phyloP scores from a whole-genome alignment of 176 grass and related monocot species.

The Microstegium vimineum region DNA sequence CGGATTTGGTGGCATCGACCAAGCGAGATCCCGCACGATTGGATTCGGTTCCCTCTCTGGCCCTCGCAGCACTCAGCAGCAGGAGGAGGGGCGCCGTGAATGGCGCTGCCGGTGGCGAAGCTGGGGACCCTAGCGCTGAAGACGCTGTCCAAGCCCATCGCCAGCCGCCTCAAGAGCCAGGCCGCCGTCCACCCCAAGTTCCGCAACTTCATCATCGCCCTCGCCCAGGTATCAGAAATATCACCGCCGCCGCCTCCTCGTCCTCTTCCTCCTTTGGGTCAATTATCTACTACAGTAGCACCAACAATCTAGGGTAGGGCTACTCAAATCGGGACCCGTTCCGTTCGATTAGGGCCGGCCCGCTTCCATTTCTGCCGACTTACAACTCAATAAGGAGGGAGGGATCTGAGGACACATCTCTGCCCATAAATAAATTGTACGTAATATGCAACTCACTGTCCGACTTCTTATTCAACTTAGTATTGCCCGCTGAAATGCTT shows the following conservation, averaged over 20 bases:
- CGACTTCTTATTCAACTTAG: neutral
- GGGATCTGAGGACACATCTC: neutral
- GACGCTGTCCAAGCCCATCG: slow-evolving; percentile 90
- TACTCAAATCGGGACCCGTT: neutral
- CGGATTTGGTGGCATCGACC: too few relatives aligned
- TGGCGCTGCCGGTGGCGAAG: slow-evolving; percentile 88
- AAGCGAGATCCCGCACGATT: neutral
- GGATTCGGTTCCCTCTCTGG: neutral
- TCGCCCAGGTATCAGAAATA: slow-evolving; percentile 63
- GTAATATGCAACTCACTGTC: neutral
- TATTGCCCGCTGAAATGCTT: neutral
- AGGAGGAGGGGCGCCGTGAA: slow-evolving; percentile 12
- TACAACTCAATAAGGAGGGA: neutral
- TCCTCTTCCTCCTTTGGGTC: neutral
- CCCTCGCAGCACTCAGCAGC: too few relatives aligned
- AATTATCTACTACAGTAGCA: neutral
- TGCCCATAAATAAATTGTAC: neutral
- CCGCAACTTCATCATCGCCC: slow-evolving; percentile 67
- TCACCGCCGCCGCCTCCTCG: too few relatives aligned
- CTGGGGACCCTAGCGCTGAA: slow-evolving; percentile 73
- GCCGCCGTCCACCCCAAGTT: slow-evolving; percentile 91
- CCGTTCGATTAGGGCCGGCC: neutral
- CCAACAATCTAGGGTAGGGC: neutral
- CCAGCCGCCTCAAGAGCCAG: slow-evolving; percentile 84
- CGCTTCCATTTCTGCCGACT: neutral